These are phyloP conservation scores for Fomitiporia mediterranea DNA, from an alignment of 1,284 basidiomycete genomes.

Conservation along the genomic window DNA sequence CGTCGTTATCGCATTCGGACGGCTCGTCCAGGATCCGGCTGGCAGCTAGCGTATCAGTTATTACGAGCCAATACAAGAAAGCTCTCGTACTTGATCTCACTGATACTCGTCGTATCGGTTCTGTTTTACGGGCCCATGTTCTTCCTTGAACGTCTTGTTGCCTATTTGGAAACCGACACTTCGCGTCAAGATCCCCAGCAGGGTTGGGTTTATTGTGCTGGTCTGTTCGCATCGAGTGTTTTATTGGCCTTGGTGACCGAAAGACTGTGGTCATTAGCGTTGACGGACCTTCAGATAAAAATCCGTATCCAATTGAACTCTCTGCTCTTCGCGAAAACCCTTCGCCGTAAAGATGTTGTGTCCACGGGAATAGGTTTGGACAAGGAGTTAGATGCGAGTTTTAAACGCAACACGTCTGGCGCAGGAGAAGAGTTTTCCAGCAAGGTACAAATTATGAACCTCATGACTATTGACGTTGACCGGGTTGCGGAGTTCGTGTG, in stretches of 20 bases:
- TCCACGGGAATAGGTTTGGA: constrained; percentile 38
- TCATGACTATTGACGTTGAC: constrained; percentile 89
- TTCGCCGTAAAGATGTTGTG: constrained; percentile 83
- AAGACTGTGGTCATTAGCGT: constrained; percentile 69
- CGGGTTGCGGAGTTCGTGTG: constrained; percentile 81
- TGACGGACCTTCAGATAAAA: constrained; percentile 68
- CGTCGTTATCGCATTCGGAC: constrained; percentile 38
- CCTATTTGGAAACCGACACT: constrained; percentile 37
- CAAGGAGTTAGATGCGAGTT: constrained; percentile 27
- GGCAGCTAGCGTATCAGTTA: constrained; percentile 38
- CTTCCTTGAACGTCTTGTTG: constrained; percentile 40
- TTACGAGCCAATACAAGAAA: constrained; percentile 24
- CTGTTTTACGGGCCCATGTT: constrained; percentile 45
- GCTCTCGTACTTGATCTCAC: constrained; percentile 29
- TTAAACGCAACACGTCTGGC: constrained; percentile 33
- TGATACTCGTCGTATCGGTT: constrained; percentile 37
- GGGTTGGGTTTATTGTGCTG: constrained; percentile 30
- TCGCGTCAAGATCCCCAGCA: constrained; percentile 20
- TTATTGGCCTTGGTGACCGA: constrained; percentile 33
- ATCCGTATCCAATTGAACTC: constrained; percentile 82
- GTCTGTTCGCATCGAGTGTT: constrained; percentile 38
- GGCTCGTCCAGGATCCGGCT: constrained; percentile 51
- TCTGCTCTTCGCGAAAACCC: constrained; percentile 83
- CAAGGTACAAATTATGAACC: constrained; percentile 86
- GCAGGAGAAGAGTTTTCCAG: constrained; percentile 79